Evolutionary conservation across 257 asterid species (phyloP).

Genomic region (Primulina eburnea): DNA sequence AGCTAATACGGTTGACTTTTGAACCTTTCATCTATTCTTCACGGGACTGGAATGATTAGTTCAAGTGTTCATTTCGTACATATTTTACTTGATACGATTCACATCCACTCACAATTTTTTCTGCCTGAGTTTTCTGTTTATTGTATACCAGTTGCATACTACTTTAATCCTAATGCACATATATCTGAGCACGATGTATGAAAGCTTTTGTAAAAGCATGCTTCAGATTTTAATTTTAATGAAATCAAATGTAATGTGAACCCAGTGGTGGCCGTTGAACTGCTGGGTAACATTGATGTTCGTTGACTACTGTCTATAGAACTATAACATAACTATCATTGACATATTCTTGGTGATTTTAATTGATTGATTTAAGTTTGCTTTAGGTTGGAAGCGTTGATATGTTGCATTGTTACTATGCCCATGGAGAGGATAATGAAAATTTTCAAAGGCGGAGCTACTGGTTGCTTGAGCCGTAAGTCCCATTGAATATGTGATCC

Average conservation of each 20-base stretch:
- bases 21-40: not conserved
- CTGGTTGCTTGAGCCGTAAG: slow-evolving; percentile 98
- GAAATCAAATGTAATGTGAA: not conserved
- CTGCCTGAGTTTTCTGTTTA: not conserved
- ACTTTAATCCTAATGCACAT: not conserved
- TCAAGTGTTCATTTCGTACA: too few relatives aligned
- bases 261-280: not conserved
- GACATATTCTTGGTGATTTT: not conserved
- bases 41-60: too few relatives aligned
- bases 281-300: not conserved
- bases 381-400: slow-evolving; percentile 94
- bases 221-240: not conserved
- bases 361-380: not conserved
- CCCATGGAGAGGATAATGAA: slow-evolving; percentile 97
- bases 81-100: too few relatives aligned
- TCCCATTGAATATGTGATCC: slow-evolving; percentile 20
- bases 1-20: not conserved
- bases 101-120: not conserved
- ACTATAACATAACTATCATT: not conserved
- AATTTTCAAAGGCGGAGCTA: slow-evolving; percentile 95
- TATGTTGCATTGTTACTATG: slow-evolving; percentile 95
- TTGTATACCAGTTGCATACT: not conserved
- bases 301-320: not conserved
- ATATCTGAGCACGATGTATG: not conserved
- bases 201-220: not conserved